Base-by-base conservation (phyloP, 768 basidiomycete species). In the Ramaria sp. region DNA sequence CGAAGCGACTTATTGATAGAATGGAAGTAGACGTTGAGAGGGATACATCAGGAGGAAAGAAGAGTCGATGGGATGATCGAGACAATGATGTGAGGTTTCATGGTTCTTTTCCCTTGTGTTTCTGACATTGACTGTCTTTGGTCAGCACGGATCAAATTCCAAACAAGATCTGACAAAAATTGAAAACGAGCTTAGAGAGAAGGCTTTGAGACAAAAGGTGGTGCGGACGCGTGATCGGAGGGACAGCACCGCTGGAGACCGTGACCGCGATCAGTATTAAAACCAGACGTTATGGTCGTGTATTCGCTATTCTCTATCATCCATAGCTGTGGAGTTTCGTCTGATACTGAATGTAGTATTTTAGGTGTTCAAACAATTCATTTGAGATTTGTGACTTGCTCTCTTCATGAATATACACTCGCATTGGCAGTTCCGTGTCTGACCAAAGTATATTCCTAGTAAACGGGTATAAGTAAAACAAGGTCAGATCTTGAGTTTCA, bases 181-280 rank as follows among this genome's bases (percentile, higher is more conserved):
- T 55, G 88, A 91, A 63, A 88, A 77, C 58, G 88, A 91, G 62
- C 64, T 90, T 57, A 90, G 88, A 64, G 88, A 91, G 61, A 79
- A 71, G 64, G 86, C 88, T 13, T 66, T 91, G 64, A 77, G 88
- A 62, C 89, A 90, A 63, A 91, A 91, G 64, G 88, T 91, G 44
- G 73, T 82, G 51, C 73, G 83, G 63, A 85, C 83, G 28, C 72
- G 86, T 59, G 87, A 84, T 64, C 69, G 63, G 16, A 71, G 68
- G 36, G 53, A 27, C 15, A 47, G 41, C 44, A 50, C 48, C 15
- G 28, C 48, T 15, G 48, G 34, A 27, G 25, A 47, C 10, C 39
- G 6, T n/a, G 39, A 41, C 16, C 20, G 32, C 13, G 32, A 34
- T 13, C 32, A 34, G 13, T 34, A 3, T 9, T 34, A 34, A 34